phyloP scores from a whole-genome alignment of 164 flowering plant species.

The Stephania yunnanensis region DNA sequence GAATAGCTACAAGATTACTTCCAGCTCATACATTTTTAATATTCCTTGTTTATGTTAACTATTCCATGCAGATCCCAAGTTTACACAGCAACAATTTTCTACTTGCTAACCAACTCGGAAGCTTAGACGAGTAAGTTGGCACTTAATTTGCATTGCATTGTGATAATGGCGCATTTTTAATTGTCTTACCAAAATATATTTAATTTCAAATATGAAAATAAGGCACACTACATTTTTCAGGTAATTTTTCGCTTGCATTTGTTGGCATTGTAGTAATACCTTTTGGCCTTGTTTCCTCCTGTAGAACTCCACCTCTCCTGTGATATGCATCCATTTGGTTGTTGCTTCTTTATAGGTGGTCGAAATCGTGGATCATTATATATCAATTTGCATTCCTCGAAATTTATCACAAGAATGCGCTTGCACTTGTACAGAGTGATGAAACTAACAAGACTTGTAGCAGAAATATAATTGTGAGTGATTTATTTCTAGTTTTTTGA shows the following conservation, averaged over 20 bases:
- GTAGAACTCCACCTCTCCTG: background rate
- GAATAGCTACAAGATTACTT: too few relatives aligned
- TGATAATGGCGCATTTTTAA: background rate
- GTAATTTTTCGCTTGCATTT: conserved; percentile 56
- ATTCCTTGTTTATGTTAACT: too few relatives aligned
- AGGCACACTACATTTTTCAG: conserved; percentile 30
- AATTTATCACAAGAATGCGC: conserved; percentile 17
- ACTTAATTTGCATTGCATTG: background rate
- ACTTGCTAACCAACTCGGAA: conserved; percentile 91
- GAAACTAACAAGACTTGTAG: conserved; percentile 59
- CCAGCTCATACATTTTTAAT: too few relatives aligned
- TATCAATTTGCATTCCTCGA: conserved; percentile 49
- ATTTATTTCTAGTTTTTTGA: background rate
- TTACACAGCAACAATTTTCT: conserved; percentile 91
- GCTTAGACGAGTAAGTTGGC: conserved; percentile 62
- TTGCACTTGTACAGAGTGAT: conserved; percentile 42
- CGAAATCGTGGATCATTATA: conserved; percentile 71
- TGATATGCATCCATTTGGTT: background rate
- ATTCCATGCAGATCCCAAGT: conserved; percentile 62
- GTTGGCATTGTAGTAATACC: conserved; percentile 64
- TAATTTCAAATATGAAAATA: background rate
- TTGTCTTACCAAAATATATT: background rate
- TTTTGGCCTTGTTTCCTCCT: conserved; percentile 58
- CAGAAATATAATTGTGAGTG: conserved; percentile 43
- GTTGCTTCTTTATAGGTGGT: conserved; percentile 51